Percentiles rank a stretch among this genome's conserved stretches.
phyloP scores from a whole-genome alignment of 2,329 filamentous ascomycete genomes.

The Calonectria honghensis region DNA sequence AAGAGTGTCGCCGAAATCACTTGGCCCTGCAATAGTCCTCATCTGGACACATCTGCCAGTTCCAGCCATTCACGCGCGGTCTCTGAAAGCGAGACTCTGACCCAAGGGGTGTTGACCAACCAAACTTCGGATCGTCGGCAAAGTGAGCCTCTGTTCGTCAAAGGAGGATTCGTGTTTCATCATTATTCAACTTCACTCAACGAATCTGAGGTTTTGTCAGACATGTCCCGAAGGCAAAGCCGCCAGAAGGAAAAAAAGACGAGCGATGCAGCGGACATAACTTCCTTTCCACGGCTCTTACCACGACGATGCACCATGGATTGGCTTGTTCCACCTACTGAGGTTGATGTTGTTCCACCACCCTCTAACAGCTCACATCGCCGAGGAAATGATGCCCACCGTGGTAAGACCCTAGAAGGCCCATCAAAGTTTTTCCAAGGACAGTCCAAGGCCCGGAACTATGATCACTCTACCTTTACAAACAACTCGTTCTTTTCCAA shows the following conservation, averaged over 20 bases:
- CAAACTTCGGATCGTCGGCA: conserved; percentile 41
- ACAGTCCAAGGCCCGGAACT: conserved; percentile 38
- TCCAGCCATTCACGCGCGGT: conserved; percentile 40
- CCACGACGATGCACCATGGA: conserved; percentile 59
- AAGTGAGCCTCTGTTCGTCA: conserved; percentile 37
- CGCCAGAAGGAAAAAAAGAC: conserved; percentile 43
- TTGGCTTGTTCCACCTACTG: conserved; percentile 54
- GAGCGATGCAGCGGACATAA: conserved; percentile 54
- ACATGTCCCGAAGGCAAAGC: conserved; percentile 47
- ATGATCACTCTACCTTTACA: conserved; percentile 48
- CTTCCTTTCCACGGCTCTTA: conserved; percentile 59
- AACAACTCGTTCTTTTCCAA: conserved; percentile 50
- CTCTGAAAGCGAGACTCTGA: conserved; percentile 50
- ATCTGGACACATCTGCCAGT: not conserved
- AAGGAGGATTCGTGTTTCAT: conserved; percentile 45
- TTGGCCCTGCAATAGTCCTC: conserved; percentile 50
- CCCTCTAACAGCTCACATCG: conserved; percentile 50
- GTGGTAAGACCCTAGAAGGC: conserved; percentile 36
- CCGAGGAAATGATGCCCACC: conserved; percentile 58
- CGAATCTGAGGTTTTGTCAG: conserved; percentile 46
- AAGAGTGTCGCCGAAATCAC: conserved; percentile 57
- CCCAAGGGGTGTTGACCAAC: conserved; percentile 35
- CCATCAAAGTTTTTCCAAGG: conserved; percentile 40
- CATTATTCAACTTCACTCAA: conserved; percentile 48
- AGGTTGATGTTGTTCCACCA: conserved; percentile 41